Evolutionary conservation across 805 yeast genomes (phyloP).

Genomic region (Debaryomyces maramus): DNA sequence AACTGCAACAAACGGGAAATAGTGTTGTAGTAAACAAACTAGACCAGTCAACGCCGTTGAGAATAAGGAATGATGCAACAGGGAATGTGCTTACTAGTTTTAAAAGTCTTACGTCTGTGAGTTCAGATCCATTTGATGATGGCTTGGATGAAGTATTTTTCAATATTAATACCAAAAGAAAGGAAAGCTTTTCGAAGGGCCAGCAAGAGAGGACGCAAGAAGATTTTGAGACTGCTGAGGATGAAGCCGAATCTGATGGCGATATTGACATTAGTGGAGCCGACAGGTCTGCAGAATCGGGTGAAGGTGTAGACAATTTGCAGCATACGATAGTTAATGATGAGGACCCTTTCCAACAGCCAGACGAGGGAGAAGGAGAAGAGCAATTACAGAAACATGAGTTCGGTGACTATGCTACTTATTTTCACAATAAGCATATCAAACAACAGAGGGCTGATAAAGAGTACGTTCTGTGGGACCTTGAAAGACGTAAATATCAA

Average conservation of each 20-base stretch:
- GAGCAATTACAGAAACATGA: slow-evolving; percentile 24
- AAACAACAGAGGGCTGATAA: slow-evolving; percentile 64
- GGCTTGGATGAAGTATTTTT: slow-evolving; percentile 17
- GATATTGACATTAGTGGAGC: background rate
- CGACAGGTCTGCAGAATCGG: background rate
- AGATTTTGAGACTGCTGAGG: too few relatives aligned
- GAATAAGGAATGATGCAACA: background rate
- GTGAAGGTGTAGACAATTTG: background rate
- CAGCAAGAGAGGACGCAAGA: background rate
- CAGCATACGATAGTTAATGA: background rate
- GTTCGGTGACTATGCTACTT: slow-evolving; percentile 69
- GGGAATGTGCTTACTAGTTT: background rate
- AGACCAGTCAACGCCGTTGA: background rate
- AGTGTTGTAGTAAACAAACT: background rate
- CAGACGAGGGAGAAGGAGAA: background rate
- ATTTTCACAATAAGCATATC: slow-evolving; percentile 57
- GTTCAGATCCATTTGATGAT: slow-evolving; percentile 26
- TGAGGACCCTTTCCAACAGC: background rate
- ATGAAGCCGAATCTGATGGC: background rate
- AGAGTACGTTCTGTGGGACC: slow-evolving; percentile 50
- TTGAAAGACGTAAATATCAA: slow-evolving; percentile 29
- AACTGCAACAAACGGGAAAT: slow-evolving; percentile 4
- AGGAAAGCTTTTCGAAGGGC: slow-evolving; percentile 7
- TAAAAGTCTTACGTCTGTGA: slow-evolving; percentile 8
- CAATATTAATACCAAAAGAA: slow-evolving; percentile 10